Evolutionary conservation across 2,329 filamentous ascomycete species (phyloP).

Genomic region (Sporothrix curviconia): DNA sequence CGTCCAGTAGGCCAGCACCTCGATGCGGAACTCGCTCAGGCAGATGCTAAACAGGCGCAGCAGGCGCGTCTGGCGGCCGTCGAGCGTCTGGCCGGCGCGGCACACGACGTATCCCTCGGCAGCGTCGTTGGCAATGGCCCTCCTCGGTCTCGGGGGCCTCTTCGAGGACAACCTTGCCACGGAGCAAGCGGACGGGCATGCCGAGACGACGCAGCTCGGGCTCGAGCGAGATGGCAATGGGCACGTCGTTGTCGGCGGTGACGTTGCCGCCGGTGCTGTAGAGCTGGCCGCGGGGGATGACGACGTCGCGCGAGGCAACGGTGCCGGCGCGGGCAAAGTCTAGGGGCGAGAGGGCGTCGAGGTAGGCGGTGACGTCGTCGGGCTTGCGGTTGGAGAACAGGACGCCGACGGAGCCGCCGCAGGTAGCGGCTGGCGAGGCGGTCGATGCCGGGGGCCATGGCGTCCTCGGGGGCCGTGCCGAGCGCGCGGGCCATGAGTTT

Average conservation of each 20-base stretch:
- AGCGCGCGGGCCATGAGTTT: conserved; percentile 98
- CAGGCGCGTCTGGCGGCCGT: conserved; percentile 86
- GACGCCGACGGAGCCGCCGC: conserved; percentile 70
- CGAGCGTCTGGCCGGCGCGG: conserved; percentile 74
- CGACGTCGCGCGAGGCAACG: conserved; percentile 65
- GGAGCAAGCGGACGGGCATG: conserved; percentile 81
- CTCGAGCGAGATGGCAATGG: conserved; percentile 81
- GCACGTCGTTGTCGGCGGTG: conserved; percentile 72
- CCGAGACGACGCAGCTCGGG: conserved; percentile 83
- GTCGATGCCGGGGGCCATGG: conserved; percentile 72
- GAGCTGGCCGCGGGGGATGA: conserved; percentile 75
- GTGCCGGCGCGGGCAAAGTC: conserved; percentile 91
- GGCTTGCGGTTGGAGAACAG: conserved; percentile 79
- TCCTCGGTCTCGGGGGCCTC: conserved; percentile 36
- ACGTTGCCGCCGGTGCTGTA: conserved; percentile 77
- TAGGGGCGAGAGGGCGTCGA: conserved; percentile 63
- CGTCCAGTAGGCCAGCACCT: conserved; percentile 68
- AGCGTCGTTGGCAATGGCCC: conserved; percentile 39
- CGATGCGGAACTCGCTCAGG: conserved; percentile 82
- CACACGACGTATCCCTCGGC: conserved; percentile 67
- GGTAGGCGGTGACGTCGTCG: conserved; percentile 59
- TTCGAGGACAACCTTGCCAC: conserved; percentile 75
- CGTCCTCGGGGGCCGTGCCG: conserved; percentile 68
- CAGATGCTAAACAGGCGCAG: conserved; percentile 91
- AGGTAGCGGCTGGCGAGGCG: conserved; percentile 59